phyloP scores from a whole-genome alignment of 257 asterid genomes.

The Solanum commersonii region DNA sequence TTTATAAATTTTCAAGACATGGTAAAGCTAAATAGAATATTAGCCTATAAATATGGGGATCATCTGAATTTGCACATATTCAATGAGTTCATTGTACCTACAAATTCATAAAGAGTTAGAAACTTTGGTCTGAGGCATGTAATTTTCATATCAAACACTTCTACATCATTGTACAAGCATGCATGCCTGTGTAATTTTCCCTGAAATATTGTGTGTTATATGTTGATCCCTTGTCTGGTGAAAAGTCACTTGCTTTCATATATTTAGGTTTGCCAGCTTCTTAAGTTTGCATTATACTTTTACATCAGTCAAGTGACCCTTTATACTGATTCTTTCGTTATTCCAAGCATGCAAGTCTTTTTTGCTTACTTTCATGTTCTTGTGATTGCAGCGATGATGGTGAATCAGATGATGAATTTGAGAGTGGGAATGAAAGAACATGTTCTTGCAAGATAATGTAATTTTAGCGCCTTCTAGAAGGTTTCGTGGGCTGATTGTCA shows the following conservation, averaged over 20 bases:
- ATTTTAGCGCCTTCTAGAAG: neutral
- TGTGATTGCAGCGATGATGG: constrained; percentile 54
- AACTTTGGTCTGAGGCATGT: neutral
- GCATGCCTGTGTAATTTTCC: neutral
- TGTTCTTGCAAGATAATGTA: constrained; percentile 89
- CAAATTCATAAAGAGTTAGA: neutral
- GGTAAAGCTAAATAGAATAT: neutral
- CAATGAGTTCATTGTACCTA: neutral
- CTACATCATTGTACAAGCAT: neutral
- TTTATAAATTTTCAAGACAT: neutral
- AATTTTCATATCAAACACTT: neutral
- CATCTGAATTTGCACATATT: neutral
- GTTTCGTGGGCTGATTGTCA: neutral
- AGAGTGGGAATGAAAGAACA: constrained; percentile 35
- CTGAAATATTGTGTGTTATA: neutral
- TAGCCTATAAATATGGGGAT: neutral
- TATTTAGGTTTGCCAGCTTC: neutral
- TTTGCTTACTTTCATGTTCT: constrained; percentile 9
- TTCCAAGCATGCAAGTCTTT: neutral
- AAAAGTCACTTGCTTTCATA: neutral
- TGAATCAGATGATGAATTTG: constrained; percentile 73
- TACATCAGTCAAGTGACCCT: neutral
- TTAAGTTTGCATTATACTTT: neutral
- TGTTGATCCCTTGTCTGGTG: neutral
- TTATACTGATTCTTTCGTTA: neutral